These are phyloP conservation scores for Acer campestre DNA, from an alignment of 345 rosid genomes.

Conservation along the genomic window DNA sequence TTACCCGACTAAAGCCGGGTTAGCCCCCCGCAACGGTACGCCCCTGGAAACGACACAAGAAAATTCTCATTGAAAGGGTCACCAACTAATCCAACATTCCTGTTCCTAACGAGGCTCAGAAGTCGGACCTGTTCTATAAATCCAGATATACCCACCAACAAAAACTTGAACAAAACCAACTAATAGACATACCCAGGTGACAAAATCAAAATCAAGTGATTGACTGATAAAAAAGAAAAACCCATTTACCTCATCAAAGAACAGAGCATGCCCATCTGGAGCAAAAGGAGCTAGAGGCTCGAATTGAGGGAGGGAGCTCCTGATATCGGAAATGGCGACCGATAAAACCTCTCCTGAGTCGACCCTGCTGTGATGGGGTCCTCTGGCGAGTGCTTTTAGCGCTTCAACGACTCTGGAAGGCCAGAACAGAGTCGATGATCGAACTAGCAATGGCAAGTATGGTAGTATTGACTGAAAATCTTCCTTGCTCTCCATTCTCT, in stretches of 20 bases:
- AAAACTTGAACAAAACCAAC: neutral
- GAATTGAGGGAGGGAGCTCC: conserved; percentile 48
- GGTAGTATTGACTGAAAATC: conserved; percentile 58
- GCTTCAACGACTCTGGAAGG: conserved; percentile 63
- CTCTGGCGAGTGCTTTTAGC: conserved; percentile 58
- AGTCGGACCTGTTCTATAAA: no score
- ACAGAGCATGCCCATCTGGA: conserved; percentile 56
- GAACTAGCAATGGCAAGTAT: conserved; percentile 49
- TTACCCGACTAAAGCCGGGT: no score
- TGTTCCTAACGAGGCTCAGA: conserved; percentile 53
- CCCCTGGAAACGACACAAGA: conserved; percentile 70
- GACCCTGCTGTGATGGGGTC: conserved; percentile 63
- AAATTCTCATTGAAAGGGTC: conserved; percentile 93
- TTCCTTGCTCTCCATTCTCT: conserved; percentile 53
- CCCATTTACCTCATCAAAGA: conserved; percentile 64
- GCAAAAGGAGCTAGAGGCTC: conserved; percentile 47
- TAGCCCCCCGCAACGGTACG: no score
- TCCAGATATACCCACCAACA: neutral
- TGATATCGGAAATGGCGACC: conserved; percentile 54
- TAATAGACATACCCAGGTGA: neutral
- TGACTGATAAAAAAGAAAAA: neutral
- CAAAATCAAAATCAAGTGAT: neutral
- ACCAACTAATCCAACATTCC: conserved; percentile 50
- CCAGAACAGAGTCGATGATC: conserved; percentile 66
- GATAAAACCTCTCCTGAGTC: conserved; percentile 64